Conservation (phyloP, 2,329 filamentous ascomycete genomes). For the Trichoderma sp. region DNA sequence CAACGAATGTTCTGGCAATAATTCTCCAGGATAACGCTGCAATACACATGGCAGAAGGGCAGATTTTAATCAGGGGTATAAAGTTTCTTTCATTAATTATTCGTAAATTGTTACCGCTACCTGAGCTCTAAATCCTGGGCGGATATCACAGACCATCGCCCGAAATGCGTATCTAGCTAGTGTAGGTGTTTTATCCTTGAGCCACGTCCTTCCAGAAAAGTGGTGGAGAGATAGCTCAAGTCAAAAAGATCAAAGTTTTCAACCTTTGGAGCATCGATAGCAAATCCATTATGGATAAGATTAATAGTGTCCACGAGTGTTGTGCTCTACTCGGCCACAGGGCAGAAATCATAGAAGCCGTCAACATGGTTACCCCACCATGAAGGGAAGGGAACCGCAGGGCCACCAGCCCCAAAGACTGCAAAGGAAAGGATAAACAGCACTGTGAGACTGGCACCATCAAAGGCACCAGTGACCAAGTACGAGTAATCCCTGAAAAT, state of each 20-base stretch:
- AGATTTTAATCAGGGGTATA: background rate
- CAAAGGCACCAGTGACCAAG: conserved; percentile 53
- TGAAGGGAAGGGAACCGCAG: conserved; percentile 46
- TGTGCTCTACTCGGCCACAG: conserved; percentile 34
- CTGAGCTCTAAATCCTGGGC: background rate
- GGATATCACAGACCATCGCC: background rate
- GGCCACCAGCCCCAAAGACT: conserved; percentile 54
- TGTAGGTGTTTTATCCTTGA: background rate
- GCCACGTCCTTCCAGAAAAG: background rate
- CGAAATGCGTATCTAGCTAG: background rate
- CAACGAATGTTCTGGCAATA: background rate
- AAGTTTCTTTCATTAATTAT: background rate
- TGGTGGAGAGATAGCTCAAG: background rate
- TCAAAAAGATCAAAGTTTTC: background rate
- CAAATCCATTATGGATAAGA: background rate
- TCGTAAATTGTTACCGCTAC: background rate
- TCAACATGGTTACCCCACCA: conserved; percentile 58
- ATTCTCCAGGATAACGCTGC: background rate
- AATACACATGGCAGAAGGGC: background rate
- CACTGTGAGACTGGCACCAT: conserved; percentile 50
- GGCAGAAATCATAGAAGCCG: conserved; percentile 52
- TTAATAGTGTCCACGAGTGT: background rate
- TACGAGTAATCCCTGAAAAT: conserved; percentile 58
- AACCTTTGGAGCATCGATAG: background rate
- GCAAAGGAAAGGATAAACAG: conserved; percentile 58